These are phyloP conservation scores for Fraxinus nigra DNA, from an alignment of 305 asterid genomes.

Conservation along the genomic window DNA sequence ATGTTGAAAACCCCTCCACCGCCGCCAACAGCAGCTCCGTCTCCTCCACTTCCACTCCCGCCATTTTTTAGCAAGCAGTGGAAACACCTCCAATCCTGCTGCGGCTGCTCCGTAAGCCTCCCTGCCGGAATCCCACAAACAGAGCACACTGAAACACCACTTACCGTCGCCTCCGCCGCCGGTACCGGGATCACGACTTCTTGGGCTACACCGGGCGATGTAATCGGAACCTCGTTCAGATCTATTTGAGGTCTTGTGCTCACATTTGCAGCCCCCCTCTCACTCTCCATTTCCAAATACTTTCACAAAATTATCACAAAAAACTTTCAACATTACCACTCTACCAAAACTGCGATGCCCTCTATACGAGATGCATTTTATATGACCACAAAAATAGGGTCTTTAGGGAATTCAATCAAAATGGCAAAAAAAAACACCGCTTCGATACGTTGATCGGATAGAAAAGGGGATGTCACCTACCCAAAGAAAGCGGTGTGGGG, in stretches of 20 bases:
- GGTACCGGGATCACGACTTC: background rate
- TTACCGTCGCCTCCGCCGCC: constrained; percentile 1
- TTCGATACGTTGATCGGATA: background rate
- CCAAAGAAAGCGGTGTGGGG: background rate
- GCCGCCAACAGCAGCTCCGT: background rate
- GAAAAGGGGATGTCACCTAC: background rate
- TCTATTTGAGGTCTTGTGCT: background rate
- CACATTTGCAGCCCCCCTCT: background rate
- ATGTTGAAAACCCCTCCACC: constrained; percentile 15
- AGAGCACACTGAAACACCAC: constrained; percentile 17
- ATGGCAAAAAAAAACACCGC: background rate
- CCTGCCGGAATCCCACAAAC: constrained; percentile 14
- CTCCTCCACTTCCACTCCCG: constrained; percentile 5
- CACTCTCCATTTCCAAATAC: background rate
- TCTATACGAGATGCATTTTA: background rate
- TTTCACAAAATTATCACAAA: background rate
- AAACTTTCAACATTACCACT: background rate
- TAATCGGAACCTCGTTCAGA: constrained; percentile 5
- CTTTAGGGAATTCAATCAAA: background rate
- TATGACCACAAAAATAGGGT: background rate
- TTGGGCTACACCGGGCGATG: background rate
- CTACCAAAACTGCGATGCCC: background rate
- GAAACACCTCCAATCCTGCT: constrained; percentile 24
- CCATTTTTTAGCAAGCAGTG: constrained; percentile 16
- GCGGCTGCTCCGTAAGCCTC: constrained; percentile 4